Evolutionary conservation across 495 filamentous ascomycete genomes (phyloP), one percentile per base, ranked within the genome.

Genomic region (Lentithecium fluviatile): DNA sequence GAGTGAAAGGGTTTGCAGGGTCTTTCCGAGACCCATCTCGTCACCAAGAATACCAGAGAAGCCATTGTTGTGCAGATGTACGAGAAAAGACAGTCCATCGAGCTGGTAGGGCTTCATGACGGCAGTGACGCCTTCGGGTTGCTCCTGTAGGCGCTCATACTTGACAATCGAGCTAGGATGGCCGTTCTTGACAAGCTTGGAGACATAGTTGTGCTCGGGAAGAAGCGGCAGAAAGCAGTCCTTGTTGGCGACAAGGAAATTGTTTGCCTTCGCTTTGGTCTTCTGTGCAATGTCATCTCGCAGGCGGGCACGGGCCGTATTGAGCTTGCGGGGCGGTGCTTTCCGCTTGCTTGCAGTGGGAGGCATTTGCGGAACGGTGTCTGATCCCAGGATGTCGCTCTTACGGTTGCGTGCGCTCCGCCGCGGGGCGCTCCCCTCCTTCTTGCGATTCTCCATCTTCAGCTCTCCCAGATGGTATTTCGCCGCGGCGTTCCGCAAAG

Each of bases 21-120:
- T 86, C 64, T 85, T 85, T 17, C 83, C 83, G 0, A 86, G 74
- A n/a, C 83, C 83, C 83, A 86, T 86, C 45, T 86, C 83, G 46
- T 86, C 83, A 4, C 77, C 83, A 0, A 85, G 73, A 17, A 86
- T 82, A 11, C 77, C 78, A 3, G 80, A 79, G n/a, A 83, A 68
- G 34, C 82, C 80, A 58, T 87, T 87, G 1, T 75, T 72, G 65
- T 84, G 71, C 11, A 87, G 70, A 64, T 83, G 79, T 0, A 85
- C 61, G 6, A 88, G 74, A 64, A 83, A 87, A 0, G 81, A 83
- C 0, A 88, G 72, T 0, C 84, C 85, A 10, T 80, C 75, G 0
- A 87, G 69, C 61, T 88, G 85, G 59, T 88, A 85, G 1, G 81
- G 79, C 64, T 88, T 88, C 74, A 88, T 80, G 1, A 66, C 75